A percentile compares a stretch with the other conserved stretches of the same genome.
phyloP scores from a whole-genome alignment of 352 stramenopile species.

The Globisporangium splendens region DNA sequence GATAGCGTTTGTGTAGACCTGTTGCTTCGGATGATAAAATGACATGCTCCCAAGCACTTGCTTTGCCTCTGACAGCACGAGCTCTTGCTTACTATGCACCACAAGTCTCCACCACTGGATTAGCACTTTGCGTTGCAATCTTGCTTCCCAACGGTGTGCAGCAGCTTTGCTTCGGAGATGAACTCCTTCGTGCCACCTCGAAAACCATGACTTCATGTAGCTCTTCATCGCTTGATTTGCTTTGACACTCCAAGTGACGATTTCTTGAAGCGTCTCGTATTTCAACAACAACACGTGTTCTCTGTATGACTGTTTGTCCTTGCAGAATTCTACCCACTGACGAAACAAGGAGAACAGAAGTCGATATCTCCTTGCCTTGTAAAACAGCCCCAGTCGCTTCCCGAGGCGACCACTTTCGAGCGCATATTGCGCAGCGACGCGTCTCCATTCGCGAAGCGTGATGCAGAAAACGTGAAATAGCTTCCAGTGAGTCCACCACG shows the following conservation, averaged over 20 bases:
- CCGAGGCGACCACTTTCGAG: slow-evolving; percentile 21
- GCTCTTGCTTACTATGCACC: slow-evolving; percentile 50
- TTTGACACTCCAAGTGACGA: neutral
- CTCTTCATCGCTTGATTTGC: neutral
- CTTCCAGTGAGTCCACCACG: slow-evolving; percentile 24
- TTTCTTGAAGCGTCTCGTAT: slow-evolving; percentile 1
- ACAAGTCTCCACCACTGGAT: slow-evolving; percentile 39
- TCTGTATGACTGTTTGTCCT: neutral
- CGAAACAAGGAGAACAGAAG: neutral
- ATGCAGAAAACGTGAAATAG: slow-evolving; percentile 20
- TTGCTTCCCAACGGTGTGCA: slow-evolving; percentile 10
- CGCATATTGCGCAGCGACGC: slow-evolving; percentile 7
- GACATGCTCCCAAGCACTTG: slow-evolving; percentile 30
- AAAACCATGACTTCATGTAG: slow-evolving; percentile 11
- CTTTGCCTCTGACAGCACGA: slow-evolving; percentile 35
- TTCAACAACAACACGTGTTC: slow-evolving; percentile 3
- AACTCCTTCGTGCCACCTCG: slow-evolving; percentile 2
- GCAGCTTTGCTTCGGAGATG: slow-evolving; percentile 2
- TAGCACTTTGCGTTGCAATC: slow-evolving; percentile 20
- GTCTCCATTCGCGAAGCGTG: slow-evolving; percentile 22
- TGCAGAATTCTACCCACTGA: slow-evolving; percentile 5
- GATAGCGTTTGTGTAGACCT: slow-evolving; percentile 15
- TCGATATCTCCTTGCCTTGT: slow-evolving; percentile 2
- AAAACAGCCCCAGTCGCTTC: slow-evolving; percentile 30
- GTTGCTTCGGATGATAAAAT: slow-evolving; percentile 32